Base-by-base conservation (phyloP, 2,329 filamentous ascomycete species). In the Aspergillus proliferans region DNA sequence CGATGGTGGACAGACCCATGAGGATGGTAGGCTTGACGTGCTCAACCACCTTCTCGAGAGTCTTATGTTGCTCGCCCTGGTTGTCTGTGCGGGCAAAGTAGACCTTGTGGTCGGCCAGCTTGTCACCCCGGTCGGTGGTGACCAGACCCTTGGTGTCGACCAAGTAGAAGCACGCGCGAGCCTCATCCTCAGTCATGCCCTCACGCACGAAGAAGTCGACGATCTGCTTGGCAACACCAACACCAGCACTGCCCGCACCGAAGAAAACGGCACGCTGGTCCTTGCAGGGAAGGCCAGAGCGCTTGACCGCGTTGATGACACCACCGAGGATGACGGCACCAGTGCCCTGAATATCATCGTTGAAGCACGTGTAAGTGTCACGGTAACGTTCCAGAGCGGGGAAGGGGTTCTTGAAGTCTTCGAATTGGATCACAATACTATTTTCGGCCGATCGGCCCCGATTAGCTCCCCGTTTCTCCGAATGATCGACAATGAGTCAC, bases 401-500 rank as follows among this genome's bases (percentile, higher is more conserved):
- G 81, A 97, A 98, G 43, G 93, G 92, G 64, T 92, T 95, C 77
- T 97, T 95, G 72, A 95, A 97, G 67, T 97, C 93, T 70, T 97
- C 92, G 62, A 95, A 97, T 69, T 97, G 93, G 54, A 97, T 88
- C 57, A 86, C 82, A 58, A 86, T 84, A 55, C 80, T 81, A 60
- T 19, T 48, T 33, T 50, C 47, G 36, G 18, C 21, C n/a, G 42
- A 19, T 30, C 30, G 51, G 26, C 26, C 14, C 34, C 38, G 43
- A 52, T 63, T 60, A 63, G 61, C 49, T 36, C 51, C 51, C 48
- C 33, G 34, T 19, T 26, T 40, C n/a, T 52, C 54, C 51, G 46
- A 48, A 46, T 79, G 72, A 24, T 80, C 81, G 69, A 74, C 83
- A 26, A 46, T 47, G 39, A 51, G 53, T 49, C 51, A 71, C 77